Base-by-base conservation (phyloP, 192 early-diverging fungal genomes). In the Thamnidium elegans region DNA sequence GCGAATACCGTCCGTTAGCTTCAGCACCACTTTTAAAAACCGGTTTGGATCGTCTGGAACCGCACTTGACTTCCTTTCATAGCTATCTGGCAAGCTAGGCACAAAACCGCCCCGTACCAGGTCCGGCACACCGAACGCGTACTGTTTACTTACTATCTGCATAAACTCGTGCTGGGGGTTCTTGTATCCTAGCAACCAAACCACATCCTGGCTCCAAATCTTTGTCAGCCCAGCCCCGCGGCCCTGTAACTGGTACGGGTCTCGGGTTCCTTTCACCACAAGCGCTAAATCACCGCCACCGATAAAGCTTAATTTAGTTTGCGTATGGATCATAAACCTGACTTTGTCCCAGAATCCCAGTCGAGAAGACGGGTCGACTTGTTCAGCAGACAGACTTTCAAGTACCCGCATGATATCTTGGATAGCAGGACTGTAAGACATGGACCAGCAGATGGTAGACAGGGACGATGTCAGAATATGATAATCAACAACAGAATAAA, bases 281-380 rank as follows among this genome's bases (percentile, higher is more conserved):
- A 75, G 54, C 14, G 55, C 65, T 3, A 78, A 43, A 48, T 68
- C 63, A 1, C 75, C 67, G 13, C 44, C 43, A 23, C 69, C 70
- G 1, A 51, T 39, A 36, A 73, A 73, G 6, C 51, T 30, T 4
- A 71, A 56, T 20, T 19, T 44, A 7, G 56, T 60, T 43, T 53
- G 50, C 15, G 70, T 32, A 36, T 78, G 77, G 21, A 75, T 53
- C 44, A 63, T 62, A 0, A 78, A 36, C 7, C 73, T 50, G 6
- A 78, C 45, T 23, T 75, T 74, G 21, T 75, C 69, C 73, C 73
- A 75, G 46, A 71, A 65, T 15, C 77, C 69, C 17, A 75, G 30
- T 3, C 43, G 51, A 10, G 70, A 66, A 7, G 73, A 75, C 1
- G 70, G 77, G 23, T 74, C 73, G 3, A 60, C 52, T 59, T 56